A percentile compares a stretch with the other conserved stretches of the same genome.
These are phyloP conservation scores for Auriscalpium vulgare DNA, from an alignment of 768 basidiomycete species.

Conservation along the genomic window DNA sequence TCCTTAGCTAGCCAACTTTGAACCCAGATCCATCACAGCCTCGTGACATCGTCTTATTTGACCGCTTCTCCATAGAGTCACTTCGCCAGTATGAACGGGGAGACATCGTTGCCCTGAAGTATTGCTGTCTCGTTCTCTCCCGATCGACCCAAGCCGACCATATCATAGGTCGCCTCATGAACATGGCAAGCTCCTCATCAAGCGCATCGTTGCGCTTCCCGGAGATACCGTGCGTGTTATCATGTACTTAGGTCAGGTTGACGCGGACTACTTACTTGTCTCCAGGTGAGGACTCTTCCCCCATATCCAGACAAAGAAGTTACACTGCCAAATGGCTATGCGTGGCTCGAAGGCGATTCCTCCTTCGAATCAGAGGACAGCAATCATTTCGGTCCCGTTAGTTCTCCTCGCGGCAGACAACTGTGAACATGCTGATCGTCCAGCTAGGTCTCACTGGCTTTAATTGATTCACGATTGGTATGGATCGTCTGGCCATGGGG, in stretches of 20 bases:
- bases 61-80: constrained; percentile 9
- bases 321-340: constrained; percentile 6
- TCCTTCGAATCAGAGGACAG: constrained; percentile 16
- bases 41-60: constrained; percentile 11
- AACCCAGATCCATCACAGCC: constrained; percentile 11
- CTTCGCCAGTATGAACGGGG: constrained; percentile 8
- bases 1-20: constrained; percentile 14
- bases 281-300: constrained; percentile 15
- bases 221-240: constrained; percentile 10
- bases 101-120: constrained; percentile 13
- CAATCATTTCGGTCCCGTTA: constrained; percentile 15
- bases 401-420: neutral
- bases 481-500: neutral
- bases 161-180: constrained; percentile 10
- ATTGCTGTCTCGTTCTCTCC: neutral
- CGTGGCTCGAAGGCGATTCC: constrained; percentile 14
- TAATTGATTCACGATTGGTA: neutral
- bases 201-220: constrained; percentile 12
- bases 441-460: neutral
- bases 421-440: neutral
- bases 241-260: neutral
- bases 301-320: constrained; percentile 12
- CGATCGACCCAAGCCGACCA: neutral
- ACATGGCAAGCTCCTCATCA: constrained; percentile 7
- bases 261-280: neutral